Conservation (phyloP, 345 rosid species). For the Moricandia arvensis region DNA sequence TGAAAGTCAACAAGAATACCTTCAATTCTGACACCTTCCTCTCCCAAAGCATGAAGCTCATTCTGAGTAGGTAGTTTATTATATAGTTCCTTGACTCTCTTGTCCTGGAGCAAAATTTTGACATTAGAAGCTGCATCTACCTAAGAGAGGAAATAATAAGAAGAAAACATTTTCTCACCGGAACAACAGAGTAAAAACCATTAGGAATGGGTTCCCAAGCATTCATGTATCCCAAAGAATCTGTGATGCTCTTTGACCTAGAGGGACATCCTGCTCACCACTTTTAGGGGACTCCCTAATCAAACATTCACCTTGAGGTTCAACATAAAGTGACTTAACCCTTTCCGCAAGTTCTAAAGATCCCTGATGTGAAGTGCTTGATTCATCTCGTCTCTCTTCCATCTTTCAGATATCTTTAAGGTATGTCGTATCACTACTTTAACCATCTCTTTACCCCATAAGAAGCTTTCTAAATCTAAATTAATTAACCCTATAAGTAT, state of each 20-base stretch:
- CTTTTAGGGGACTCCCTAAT: constrained; percentile 62
- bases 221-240: constrained; percentile 87
- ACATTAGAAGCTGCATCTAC: constrained; percentile 9
- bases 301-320: constrained; percentile 64
- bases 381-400: constrained; percentile 82
- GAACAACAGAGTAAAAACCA: constrained; percentile 87
- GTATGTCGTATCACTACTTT: constrained; percentile 52
- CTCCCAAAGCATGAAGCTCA: constrained; percentile 82
- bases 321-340: constrained; percentile 67
- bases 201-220: constrained; percentile 75
- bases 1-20: constrained; percentile 79
- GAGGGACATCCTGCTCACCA: constrained; percentile 63
- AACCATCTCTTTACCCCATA: constrained; percentile 57
- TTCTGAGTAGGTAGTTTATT: constrained; percentile 66
- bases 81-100: constrained; percentile 80
- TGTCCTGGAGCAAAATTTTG: constrained; percentile 54
- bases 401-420: constrained; percentile 50
- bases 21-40: constrained; percentile 71
- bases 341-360: constrained; percentile 75
- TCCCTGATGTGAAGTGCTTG: constrained; percentile 60
- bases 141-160: not conserved
- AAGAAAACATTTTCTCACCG: constrained; percentile 41
- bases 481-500: too few relatives aligned
- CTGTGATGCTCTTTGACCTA: constrained; percentile 80
- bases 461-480: constrained; percentile 40